A percentile compares a stretch with the other conserved stretches of the same genome.
phyloP scores from a whole-genome alignment of 768 basidiomycete species.

The Suillus decipiens region DNA sequence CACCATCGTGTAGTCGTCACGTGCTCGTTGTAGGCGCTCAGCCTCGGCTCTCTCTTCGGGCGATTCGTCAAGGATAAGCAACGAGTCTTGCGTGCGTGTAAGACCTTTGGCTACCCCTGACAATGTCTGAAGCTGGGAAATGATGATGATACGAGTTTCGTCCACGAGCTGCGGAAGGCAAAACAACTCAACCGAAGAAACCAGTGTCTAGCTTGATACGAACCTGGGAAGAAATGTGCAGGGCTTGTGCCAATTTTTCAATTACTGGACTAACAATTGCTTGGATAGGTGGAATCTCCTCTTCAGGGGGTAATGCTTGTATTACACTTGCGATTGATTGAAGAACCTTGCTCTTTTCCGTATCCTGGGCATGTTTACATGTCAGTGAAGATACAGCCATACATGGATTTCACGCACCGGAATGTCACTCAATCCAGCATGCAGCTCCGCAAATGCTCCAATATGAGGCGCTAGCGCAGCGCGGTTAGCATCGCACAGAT shows the following conservation, averaged over 20 bases:
- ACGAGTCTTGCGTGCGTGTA: conserved; percentile 71
- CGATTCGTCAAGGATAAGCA: conserved; percentile 59
- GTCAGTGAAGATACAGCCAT: conserved; percentile 5
- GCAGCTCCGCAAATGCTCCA: conserved; percentile 79
- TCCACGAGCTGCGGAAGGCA: conserved; percentile 57
- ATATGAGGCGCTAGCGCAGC: conserved; percentile 83
- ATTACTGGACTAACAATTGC: conserved; percentile 79
- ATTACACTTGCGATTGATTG: conserved; percentile 94
- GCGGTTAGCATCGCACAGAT: conserved; percentile 89
- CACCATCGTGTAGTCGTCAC: conserved; percentile 63
- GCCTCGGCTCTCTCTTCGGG: conserved; percentile 52
- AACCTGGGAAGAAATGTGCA: conserved; percentile 58
- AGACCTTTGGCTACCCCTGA: conserved; percentile 88
- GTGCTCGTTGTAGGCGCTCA: conserved; percentile 56
- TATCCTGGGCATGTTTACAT: conserved; percentile 48
- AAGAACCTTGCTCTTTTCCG: conserved; percentile 87
- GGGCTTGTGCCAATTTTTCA: conserved; percentile 61
- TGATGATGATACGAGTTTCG: conserved; percentile 63
- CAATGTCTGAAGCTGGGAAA: conserved; percentile 77
- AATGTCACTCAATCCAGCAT: conserved; percentile 72
- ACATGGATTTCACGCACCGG: conserved; percentile 51
- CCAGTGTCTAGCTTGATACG: conserved; percentile 15
- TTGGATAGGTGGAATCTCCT: conserved; percentile 78
- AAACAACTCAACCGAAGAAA: neutral
- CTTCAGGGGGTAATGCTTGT: conserved; percentile 79